Conservation (phyloP, 768 basidiomycete species). For the Tricholoma sp. region DNA sequence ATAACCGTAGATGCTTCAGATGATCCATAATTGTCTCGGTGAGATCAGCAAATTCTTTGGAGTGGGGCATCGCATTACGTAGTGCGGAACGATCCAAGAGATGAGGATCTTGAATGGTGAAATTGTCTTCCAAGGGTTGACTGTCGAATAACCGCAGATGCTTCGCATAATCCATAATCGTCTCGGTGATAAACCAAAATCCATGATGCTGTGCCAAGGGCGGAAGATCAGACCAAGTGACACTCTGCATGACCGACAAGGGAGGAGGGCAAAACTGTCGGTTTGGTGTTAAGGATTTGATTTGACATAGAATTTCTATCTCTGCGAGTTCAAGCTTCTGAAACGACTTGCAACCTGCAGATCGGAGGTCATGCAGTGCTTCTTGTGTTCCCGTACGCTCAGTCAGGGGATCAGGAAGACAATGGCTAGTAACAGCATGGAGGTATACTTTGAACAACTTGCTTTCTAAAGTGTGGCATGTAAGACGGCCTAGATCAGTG, state of each 20-base stretch:
- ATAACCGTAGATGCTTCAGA: slow-evolving; percentile 9
- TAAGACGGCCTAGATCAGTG: slow-evolving; percentile 25
- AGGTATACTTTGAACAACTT: slow-evolving; percentile 36
- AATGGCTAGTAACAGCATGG: slow-evolving; percentile 39
- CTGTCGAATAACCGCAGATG: slow-evolving; percentile 7
- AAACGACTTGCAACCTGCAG: slow-evolving; percentile 35
- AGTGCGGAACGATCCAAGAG: not conserved
- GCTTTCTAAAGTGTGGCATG: slow-evolving; percentile 24
- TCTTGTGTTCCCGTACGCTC: slow-evolving; percentile 38
- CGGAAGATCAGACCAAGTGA: slow-evolving; percentile 27
- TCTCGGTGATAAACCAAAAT: slow-evolving; percentile 17
- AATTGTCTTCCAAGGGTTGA: not conserved
- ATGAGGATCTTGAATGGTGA: not conserved
- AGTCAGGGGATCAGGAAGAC: slow-evolving; percentile 39
- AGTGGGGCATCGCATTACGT: not conserved
- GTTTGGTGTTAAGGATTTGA: slow-evolving; percentile 28
- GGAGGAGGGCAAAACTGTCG: slow-evolving; percentile 34
- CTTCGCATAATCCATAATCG: slow-evolving; percentile 23
- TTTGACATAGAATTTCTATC: slow-evolving; percentile 25
- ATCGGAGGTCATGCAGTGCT: slow-evolving; percentile 33
- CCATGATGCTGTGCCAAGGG: slow-evolving; percentile 25
- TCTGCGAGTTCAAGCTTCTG: slow-evolving; percentile 27
- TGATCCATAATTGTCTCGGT: slow-evolving; percentile 24
- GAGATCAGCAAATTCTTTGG: not conserved
- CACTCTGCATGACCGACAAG: slow-evolving; percentile 33